Conservation (phyloP, 768 basidiomycete species). For the Lactarius vividus region DNA sequence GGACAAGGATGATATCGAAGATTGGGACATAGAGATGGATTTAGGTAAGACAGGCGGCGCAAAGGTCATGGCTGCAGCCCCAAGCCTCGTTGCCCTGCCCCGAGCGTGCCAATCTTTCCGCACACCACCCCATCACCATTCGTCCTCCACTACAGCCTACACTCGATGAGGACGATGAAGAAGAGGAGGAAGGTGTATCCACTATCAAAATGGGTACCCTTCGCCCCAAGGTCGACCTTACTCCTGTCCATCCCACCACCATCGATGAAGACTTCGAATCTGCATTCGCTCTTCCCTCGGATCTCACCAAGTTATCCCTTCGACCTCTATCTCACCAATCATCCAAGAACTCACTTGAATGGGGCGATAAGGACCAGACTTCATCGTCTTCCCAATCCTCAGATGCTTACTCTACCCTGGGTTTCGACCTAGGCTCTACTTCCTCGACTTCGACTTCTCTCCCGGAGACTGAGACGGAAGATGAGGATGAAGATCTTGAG, state of each 20-base stretch:
- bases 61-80: conserved; percentile 42
- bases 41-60: conserved; percentile 56
- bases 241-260: conserved; percentile 23
- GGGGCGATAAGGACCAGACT: conserved; percentile 82
- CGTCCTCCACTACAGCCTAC: conserved; percentile 57
- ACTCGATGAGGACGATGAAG: conserved; percentile 57
- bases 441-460: conserved; percentile 71
- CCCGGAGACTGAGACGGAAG: conserved; percentile 70
- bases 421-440: conserved; percentile 66
- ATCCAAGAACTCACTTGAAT: conserved; percentile 82
- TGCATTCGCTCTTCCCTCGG: conserved; percentile 74
- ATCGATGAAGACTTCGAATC: conserved; percentile 79
- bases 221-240: conserved; percentile 33
- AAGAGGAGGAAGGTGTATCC: conserved; percentile 78
- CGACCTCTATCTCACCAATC: conserved; percentile 75
- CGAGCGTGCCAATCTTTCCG: conserved; percentile 36
- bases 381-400: conserved; percentile 80
- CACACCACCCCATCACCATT: conserved; percentile 55
- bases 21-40: conserved; percentile 82
- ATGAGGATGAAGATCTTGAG: conserved; percentile 59
- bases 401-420: conserved; percentile 77
- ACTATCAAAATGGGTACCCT: conserved; percentile 74
- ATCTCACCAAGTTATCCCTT: conserved; percentile 79
- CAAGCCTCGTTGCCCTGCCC: conserved; percentile 42
- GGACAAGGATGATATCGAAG: conserved; percentile 67